These are phyloP conservation scores for Aspergillus pseudoglaucus DNA, from an alignment of 2,329 filamentous ascomycete species.

Conservation along the genomic window DNA sequence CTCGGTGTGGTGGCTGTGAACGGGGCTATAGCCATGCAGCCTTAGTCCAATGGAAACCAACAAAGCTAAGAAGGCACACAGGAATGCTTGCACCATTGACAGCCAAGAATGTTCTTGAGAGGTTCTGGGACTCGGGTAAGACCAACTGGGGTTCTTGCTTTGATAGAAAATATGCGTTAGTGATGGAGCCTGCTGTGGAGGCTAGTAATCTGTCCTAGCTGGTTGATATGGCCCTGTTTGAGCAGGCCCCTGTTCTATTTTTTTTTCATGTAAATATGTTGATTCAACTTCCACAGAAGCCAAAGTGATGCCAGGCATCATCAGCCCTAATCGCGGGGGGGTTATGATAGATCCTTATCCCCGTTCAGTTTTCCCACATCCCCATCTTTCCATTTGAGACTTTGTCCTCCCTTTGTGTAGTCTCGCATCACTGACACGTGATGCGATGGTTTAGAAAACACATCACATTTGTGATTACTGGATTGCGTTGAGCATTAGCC, in stretches of 20 bases:
- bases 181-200: slow-evolving; percentile 6
- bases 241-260: no score
- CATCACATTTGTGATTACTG: not conserved
- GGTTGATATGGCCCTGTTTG: not conserved
- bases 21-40: slow-evolving; percentile 11
- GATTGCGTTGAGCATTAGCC: not conserved
- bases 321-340: not conserved
- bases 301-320: not conserved
- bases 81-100: slow-evolving; percentile 26
- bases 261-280: no score
- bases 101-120: slow-evolving; percentile 26
- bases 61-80: slow-evolving; percentile 18
- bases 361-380: no score
- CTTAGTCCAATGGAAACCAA: slow-evolving; percentile 23
- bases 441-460: no score
- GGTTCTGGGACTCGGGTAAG: slow-evolving; percentile 29
- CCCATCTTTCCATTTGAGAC: no score
- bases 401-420: no score
- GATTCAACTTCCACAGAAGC: no score
- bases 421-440: no score
- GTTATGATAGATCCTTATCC: no score
- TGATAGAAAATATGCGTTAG: slow-evolving; percentile 27
- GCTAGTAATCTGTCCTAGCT: not conserved
- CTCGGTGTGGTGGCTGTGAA: slow-evolving; percentile 28
- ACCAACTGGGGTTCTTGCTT: slow-evolving; percentile 36